Base-by-base conservation (phyloP, 2,329 filamentous ascomycete genomes). In the Biscogniauxia marginata region DNA sequence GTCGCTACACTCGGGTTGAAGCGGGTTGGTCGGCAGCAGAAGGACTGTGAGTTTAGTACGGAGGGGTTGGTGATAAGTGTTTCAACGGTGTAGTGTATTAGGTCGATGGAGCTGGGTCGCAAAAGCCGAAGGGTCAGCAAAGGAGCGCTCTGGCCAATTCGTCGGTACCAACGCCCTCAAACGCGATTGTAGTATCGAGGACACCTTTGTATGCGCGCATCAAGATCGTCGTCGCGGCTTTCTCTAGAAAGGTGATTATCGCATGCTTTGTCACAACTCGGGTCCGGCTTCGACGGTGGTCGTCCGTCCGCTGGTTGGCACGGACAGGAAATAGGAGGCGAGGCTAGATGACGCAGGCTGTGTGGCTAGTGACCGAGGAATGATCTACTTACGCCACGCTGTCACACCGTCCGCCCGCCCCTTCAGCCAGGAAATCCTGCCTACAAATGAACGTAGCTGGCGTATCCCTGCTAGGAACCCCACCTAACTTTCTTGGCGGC, bases 331-430 rank as follows among this genome's bases (percentile, higher is more conserved):
- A 65, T 63, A 63, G 63, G 62, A 60, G 63, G 60, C 58, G 48
- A 57, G 46, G 50, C 52, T 43, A 55, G 52, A 65, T 67, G 65
- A 67, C 63, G 64, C 64, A 66, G 53, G 22, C n/a, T 48, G n/a
- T 61, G 65, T 67, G 65, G 65, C 65, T 66, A 45, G 60, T 63
- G 56, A n/a, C n/a, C n/a, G n/a, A n/a, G n/a, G n/a, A n/a, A 21
- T 24, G 18, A 21, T 39, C n/a, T 39, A 9, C 9, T n/a, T 39
- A 18, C 45, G 13, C 16, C n/a, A 44, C 49, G n/a, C n/a, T n/a
- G n/a, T n/a, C n/a, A 46, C 49, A 49, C 52, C 43, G 47, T 44
- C 25, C 13, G 19, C 3, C 24, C 44, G 22, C 39, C 13, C 19
- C 18, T 16, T 45, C 34, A 45, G 21, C 47, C 46, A 19, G 21